Conservation (phyloP, 495 filamentous ascomycete species). For the Penicillium maclennaniae region DNA sequence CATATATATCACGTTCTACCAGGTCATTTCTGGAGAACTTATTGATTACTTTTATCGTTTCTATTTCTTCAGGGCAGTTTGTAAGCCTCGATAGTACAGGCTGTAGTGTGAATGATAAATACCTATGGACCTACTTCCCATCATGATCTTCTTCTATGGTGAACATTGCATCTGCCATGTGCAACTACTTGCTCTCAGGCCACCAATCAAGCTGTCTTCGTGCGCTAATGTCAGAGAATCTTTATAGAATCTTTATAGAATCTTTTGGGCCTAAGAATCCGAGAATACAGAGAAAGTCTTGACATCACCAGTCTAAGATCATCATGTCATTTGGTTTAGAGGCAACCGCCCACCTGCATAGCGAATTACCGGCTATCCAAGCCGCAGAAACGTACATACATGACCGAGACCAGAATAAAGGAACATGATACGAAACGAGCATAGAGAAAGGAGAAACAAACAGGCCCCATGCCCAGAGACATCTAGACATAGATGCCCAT, state of each 20-base stretch:
- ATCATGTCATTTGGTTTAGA: constrained; percentile 18
- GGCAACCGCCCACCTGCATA: constrained; percentile 17
- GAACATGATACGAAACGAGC: neutral
- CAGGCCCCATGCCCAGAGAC: constrained; percentile 1
- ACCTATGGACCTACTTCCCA: too few species aligned
- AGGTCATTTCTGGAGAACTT: too few species aligned
- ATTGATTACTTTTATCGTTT: too few species aligned
- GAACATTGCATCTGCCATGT: neutral
- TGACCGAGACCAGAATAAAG: constrained; percentile 10
- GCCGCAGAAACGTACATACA: constrained; percentile 29
- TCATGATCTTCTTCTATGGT: too few species aligned
- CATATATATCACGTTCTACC: neutral
- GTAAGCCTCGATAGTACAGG: neutral
- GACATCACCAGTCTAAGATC: constrained; percentile 4
- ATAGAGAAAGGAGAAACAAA: constrained; percentile 8
- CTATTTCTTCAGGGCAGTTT: neutral
- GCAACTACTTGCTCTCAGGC: too few species aligned
- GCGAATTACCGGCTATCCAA: constrained; percentile 22
- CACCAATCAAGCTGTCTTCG: too few species aligned
- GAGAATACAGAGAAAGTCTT: neutral
- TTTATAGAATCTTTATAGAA: neutral
- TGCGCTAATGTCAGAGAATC: too few species aligned
- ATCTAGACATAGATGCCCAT: constrained; percentile 52
- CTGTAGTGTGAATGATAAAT: too few species aligned
- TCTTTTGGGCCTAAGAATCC: too few species aligned